Conservation (phyloP, 2,329 filamentous ascomycete genomes). For the Sarocladiaceae sp. region DNA sequence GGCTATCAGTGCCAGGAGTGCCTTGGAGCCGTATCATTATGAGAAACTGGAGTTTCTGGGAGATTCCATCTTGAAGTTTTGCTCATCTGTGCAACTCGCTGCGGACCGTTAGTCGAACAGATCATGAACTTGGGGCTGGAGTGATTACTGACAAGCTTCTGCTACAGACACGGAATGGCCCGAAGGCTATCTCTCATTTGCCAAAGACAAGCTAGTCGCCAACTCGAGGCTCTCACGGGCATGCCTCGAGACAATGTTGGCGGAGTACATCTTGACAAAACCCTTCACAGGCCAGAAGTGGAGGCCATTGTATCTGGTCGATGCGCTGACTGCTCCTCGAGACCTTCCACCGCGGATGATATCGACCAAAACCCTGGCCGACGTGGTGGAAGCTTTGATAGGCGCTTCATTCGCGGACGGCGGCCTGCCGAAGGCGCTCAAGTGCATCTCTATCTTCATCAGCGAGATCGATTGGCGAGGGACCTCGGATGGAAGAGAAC, state of each 20-base stretch:
- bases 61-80: slow-evolving; percentile 75
- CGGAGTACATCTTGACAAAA: slow-evolving; percentile 65
- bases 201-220: slow-evolving; percentile 64
- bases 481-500: slow-evolving; percentile 32
- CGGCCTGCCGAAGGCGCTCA: slow-evolving; percentile 54
- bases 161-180: slow-evolving; percentile 57
- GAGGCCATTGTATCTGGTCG: slow-evolving; percentile 54
- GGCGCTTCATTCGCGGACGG: slow-evolving; percentile 68
- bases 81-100: slow-evolving; percentile 58
- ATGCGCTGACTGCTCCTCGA: slow-evolving; percentile 19
- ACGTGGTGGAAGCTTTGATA: slow-evolving; percentile 80
- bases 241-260: slow-evolving; percentile 56
- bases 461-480: slow-evolving; percentile 49
- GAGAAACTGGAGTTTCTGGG: slow-evolving; percentile 83
- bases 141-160: slow-evolving; percentile 13
- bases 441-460: slow-evolving; percentile 62
- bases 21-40: slow-evolving; percentile 60
- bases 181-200: slow-evolving; percentile 66
- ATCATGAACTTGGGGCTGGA: not conserved
- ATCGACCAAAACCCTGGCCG: slow-evolving; percentile 76
- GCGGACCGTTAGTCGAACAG: slow-evolving; percentile 37
- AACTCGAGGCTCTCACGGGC: slow-evolving; percentile 68
- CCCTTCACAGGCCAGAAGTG: slow-evolving; percentile 66
- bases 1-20: slow-evolving; percentile 63
- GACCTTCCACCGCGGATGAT: slow-evolving; percentile 30